Evolutionary conservation across 257 asterid genomes (phyloP).

Genomic region (Solanum pennellii): DNA sequence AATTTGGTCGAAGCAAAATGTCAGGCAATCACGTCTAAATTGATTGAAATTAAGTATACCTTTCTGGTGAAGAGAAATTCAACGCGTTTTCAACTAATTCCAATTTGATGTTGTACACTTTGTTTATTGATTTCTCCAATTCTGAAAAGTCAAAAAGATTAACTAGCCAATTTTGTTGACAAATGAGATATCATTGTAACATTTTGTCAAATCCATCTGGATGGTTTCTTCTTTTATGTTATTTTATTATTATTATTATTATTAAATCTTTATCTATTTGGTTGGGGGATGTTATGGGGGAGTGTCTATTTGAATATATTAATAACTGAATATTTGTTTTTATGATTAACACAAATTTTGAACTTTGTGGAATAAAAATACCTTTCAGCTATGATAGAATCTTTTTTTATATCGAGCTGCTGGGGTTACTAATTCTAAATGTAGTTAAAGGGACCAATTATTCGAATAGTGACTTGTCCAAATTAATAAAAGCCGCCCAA

Average conservation of each 20-base stretch:
- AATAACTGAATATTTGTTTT: not conserved
- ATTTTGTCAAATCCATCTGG: not conserved
- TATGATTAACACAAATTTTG: not conserved
- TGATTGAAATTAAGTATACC: not conserved
- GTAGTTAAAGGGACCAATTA: not conserved
- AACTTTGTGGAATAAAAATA: not conserved
- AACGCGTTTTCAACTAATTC: not conserved
- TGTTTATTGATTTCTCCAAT: not conserved
- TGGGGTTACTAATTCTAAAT: not conserved
- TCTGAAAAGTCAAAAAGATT: not conserved
- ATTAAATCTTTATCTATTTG: not conserved
- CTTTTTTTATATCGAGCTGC: not conserved
- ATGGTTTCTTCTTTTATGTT: not conserved
- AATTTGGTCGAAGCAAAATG: not conserved
- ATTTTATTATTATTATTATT: not conserved
- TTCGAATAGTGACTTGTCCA: not conserved
- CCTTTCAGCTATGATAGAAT: not conserved
- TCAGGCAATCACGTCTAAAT: not conserved
- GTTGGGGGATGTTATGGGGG: not conserved
- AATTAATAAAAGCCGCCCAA: too few relatives aligned
- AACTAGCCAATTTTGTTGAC: not conserved
- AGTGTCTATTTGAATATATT: not conserved
- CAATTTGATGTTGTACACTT: not conserved
- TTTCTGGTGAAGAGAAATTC: not conserved
- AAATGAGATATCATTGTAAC: not conserved